These are phyloP conservation scores for Amanita fuliginea DNA, from an alignment of 768 basidiomycete species.

Conservation along the genomic window DNA sequence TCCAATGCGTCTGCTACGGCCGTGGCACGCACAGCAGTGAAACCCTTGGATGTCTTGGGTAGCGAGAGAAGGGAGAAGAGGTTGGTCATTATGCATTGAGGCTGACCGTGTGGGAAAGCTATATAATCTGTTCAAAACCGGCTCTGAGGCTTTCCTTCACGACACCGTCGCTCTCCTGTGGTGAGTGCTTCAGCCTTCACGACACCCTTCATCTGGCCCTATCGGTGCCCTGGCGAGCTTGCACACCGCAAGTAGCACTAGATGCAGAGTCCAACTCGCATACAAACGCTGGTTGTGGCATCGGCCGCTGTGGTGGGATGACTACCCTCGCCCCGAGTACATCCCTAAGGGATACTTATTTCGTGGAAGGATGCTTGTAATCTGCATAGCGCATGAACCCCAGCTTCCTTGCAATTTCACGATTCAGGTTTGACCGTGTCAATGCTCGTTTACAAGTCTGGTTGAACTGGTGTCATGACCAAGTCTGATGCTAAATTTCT, in stretches of 20 bases:
- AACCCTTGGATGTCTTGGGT: constrained; percentile 40
- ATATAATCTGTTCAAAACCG: too few relatives aligned
- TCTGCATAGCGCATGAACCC: too few relatives aligned
- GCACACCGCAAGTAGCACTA: not conserved
- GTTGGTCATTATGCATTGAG: constrained; percentile 20
- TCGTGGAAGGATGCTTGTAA: too few relatives aligned
- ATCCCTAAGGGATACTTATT: too few relatives aligned
- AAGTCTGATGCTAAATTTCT: not conserved
- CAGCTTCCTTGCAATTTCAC: too few relatives aligned
- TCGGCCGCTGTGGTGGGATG: not conserved
- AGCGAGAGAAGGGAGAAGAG: constrained; percentile 32
- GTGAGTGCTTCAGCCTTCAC: not conserved
- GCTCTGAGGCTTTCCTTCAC: too few relatives aligned
- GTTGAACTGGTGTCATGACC: too few relatives aligned
- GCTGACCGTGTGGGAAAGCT: not conserved
- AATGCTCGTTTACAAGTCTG: too few relatives aligned
- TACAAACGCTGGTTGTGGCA: not conserved
- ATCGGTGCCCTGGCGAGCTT: not conserved
- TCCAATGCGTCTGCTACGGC: constrained; percentile 21
- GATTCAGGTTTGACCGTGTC: too few relatives aligned
- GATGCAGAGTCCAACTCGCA: too few relatives aligned
- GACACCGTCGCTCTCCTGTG: not conserved
- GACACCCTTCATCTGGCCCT: not conserved
- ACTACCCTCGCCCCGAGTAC: not conserved
- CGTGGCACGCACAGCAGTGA: constrained; percentile 30